A percentile compares a stretch with the other conserved stretches of the same genome.
Conservation (phyloP, 2,329 filamentous ascomycete genomes). For the Penicillium hesseltinei region DNA sequence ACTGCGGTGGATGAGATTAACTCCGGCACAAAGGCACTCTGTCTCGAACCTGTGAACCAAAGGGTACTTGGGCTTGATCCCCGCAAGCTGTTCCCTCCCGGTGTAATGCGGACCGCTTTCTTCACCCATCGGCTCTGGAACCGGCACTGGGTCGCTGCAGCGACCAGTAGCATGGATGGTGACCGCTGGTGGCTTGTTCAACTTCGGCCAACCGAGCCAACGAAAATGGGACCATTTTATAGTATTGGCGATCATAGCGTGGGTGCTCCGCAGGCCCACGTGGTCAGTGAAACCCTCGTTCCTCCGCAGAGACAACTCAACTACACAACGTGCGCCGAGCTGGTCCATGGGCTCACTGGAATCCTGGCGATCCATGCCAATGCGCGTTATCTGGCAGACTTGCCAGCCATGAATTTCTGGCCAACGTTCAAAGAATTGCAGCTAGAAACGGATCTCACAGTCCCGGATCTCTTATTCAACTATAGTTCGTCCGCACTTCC, state of each 20-base stretch:
- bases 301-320: conserved; percentile 19
- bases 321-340: conserved; percentile 33
- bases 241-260: conserved; percentile 14
- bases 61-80: conserved; percentile 46
- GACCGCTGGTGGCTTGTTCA: conserved; percentile 75
- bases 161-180: conserved; percentile 67
- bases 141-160: conserved; percentile 70
- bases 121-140: conserved; percentile 54
- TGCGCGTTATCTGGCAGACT: conserved; percentile 33
- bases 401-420: conserved; percentile 29
- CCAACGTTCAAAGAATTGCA: conserved; percentile 32
- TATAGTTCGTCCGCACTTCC: conserved; percentile 35
- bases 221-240: conserved; percentile 7
- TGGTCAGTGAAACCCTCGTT: conserved; percentile 30
- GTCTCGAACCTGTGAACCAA: conserved; percentile 40
- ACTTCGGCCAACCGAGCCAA: conserved; percentile 23
- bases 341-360: conserved; percentile 38
- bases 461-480: conserved; percentile 38
- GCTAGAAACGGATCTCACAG: conserved; percentile 30
- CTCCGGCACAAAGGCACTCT: conserved; percentile 35
- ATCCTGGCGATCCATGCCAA: conserved; percentile 41
- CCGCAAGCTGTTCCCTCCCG: conserved; percentile 60
- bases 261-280: conserved; percentile 27
- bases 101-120: conserved; percentile 64
- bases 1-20: conserved; percentile 43